phyloP scores from a whole-genome alignment of 2,329 filamentous ascomycete genomes.

The Aspergillus hiratsukae region DNA sequence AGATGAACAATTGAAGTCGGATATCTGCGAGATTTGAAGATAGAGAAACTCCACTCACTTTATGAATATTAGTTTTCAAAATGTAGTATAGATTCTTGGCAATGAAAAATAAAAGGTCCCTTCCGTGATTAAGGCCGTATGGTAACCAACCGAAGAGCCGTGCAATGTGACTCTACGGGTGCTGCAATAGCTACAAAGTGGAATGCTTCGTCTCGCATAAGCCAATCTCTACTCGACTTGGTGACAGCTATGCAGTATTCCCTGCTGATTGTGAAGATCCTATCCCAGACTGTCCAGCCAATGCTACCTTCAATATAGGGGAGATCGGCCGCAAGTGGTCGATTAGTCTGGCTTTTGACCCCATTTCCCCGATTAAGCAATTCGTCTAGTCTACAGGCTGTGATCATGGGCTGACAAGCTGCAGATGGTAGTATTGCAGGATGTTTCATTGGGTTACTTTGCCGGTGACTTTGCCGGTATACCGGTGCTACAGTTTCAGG shows the following conservation, averaged over 20 bases:
- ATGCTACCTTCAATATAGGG: neutral
- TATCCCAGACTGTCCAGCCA: neutral
- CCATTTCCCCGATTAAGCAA: neutral
- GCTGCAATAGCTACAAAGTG: no score
- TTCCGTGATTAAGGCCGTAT: no score
- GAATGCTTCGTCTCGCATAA: neutral
- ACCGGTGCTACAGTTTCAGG: neutral
- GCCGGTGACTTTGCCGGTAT: neutral
- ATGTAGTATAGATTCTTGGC: no score
- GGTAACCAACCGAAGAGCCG: accelerated
- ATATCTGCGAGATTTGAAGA: neutral
- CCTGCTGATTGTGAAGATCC: neutral
- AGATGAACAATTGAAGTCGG: neutral
- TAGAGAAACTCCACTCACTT: neutral
- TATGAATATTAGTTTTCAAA: no score
- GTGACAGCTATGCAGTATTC: neutral
- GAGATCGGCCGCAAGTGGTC: no score
- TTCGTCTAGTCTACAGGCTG: neutral
- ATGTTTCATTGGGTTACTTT: neutral
- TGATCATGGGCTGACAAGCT: neutral
- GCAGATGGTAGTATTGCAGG: neutral
- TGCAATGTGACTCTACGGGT: neutral
- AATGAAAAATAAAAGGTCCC: no score
- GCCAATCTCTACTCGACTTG: no score
- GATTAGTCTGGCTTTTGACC: neutral